phyloP scores from a whole-genome alignment of 2,329 filamentous ascomycete species.

The Ilyonectria sp. region DNA sequence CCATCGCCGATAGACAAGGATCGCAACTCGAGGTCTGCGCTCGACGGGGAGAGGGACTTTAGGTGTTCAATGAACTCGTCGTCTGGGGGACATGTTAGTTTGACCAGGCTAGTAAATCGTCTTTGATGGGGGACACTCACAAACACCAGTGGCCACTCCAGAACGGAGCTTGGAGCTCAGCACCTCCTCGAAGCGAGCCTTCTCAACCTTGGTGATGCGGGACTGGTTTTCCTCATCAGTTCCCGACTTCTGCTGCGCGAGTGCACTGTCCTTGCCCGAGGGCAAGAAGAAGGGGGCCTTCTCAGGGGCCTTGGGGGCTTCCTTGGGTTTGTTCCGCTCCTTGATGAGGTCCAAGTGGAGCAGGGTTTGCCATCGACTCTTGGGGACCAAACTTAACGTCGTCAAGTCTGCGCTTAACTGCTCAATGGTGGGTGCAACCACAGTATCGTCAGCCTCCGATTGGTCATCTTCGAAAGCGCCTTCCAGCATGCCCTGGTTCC shows the following conservation, averaged over 20 bases:
- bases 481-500: constrained; percentile 81
- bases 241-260: constrained; percentile 53
- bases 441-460: constrained; percentile 67
- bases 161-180: constrained; percentile 71
- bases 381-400: constrained; percentile 90
- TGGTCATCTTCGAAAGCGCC: constrained; percentile 77
- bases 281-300: constrained; percentile 97
- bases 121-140: constrained; percentile 61
- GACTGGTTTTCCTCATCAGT: constrained; percentile 67
- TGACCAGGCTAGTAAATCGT: constrained; percentile 22
- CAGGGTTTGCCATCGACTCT: constrained; percentile 93
- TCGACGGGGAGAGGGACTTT: constrained; percentile 85
- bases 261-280: constrained; percentile 67
- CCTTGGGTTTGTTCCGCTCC: constrained; percentile 93
- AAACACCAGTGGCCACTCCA: constrained; percentile 71
- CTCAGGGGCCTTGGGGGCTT: constrained; percentile 91
- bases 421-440: constrained; percentile 73
- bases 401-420: constrained; percentile 88
- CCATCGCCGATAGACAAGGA: constrained; percentile 72
- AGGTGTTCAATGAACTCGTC: constrained; percentile 82
- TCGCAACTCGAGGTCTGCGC: constrained; percentile 91
- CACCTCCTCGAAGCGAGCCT: constrained; percentile 68
- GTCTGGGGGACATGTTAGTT: constrained; percentile 59
- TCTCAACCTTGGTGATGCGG: constrained; percentile 79
- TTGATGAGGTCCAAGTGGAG: constrained; percentile 94